Base-by-base conservation (phyloP, 768 basidiomycete species). In the Tricholoma sp. region DNA sequence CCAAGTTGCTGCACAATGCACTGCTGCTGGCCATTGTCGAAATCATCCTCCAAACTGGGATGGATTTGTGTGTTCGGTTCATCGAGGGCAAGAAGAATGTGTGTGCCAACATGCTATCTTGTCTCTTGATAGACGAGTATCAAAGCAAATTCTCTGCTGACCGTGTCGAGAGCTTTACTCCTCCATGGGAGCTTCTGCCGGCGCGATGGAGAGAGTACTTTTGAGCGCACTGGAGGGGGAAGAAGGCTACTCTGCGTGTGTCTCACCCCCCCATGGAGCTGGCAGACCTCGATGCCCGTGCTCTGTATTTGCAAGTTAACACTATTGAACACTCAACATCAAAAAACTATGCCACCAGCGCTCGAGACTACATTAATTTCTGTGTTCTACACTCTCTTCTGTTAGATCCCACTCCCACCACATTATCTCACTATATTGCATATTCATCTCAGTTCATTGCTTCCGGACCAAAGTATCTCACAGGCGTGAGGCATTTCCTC, bases 321-420 rank as follows among this genome's bases (percentile, higher is more conserved):
- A 59, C 68, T 34, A 62, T 66, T 21, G 61, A 67, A 41, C 43
- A 56, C n/a, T 65, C 54, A 5, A 63, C 61, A 7, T 39, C 11
- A 2, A 52, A 46, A 37, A 59, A 57, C 9, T 69, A 69, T 19
- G 29, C 55, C 2, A 67, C 62, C 1, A 63, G 67, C 4, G 66
- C 62, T 63, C 22, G n/a, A n/a, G n/a, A n/a, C n/a, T n/a, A n/a
- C n/a, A n/a, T n/a, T n/a, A 18, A 32, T 11, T 66, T 69, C 24
- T 69, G 64, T 35, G 21, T 22, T 2, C 31, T 22, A 0, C 54
- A 64, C 55, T 18, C 43, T 1, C 51, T 66, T 12, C 60, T 61
- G 8, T 53, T 67, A 5, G 57, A 64, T 16, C 65, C 63, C 1
- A 65, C 65, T 12, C 63, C 67, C 4, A 43, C 50, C 14, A 65